Conservation (phyloP, 2,329 filamentous ascomycete species). For the Trichoderma sp. region DNA sequence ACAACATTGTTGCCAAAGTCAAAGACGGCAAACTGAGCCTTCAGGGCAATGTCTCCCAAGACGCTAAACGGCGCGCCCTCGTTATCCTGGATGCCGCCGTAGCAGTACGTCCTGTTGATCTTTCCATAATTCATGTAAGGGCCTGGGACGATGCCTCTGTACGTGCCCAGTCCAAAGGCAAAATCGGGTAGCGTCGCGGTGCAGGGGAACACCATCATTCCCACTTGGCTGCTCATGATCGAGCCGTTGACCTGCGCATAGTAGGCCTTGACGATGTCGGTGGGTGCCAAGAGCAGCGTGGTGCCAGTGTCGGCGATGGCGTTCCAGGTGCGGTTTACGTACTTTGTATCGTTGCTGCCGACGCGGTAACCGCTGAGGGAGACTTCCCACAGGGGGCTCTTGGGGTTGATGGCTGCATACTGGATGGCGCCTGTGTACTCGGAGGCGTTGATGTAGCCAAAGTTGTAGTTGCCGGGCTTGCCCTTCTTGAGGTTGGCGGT, state of each 20-base stretch:
- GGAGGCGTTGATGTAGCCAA: conserved; percentile 51
- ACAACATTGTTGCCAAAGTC: conserved; percentile 33
- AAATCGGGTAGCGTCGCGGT: conserved; percentile 46
- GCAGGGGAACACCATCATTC: conserved; percentile 61
- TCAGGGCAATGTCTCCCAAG: conserved; percentile 42
- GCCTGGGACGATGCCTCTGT: conserved; percentile 37
- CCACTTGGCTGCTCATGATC: conserved; percentile 42
- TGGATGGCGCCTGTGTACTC: conserved; percentile 57
- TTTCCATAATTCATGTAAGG: conserved; percentile 40
- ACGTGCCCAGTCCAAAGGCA: conserved; percentile 35
- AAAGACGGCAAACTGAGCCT: conserved; percentile 46
- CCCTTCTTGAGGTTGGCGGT: conserved; percentile 37
- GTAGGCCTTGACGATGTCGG: conserved; percentile 54
- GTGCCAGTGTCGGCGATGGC: conserved; percentile 71
- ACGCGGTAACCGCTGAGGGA: conserved; percentile 54
- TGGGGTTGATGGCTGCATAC: conserved; percentile 52
- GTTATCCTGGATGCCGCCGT: conserved; percentile 40
- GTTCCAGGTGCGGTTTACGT: conserved; percentile 36
- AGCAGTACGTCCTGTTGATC: conserved; percentile 32
- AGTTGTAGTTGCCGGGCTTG: conserved; percentile 39
- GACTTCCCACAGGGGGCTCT: conserved; percentile 62
- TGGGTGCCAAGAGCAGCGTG: conserved; percentile 60
- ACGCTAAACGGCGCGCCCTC: conserved; percentile 39
- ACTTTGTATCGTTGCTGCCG: conserved; percentile 33
- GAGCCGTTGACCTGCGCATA: conserved; percentile 57